A percentile compares a stretch with the other conserved stretches of the same genome.
Evolutionary conservation across 306 rosid genomes (phyloP).

Genomic region (Vicia sativa): DNA sequence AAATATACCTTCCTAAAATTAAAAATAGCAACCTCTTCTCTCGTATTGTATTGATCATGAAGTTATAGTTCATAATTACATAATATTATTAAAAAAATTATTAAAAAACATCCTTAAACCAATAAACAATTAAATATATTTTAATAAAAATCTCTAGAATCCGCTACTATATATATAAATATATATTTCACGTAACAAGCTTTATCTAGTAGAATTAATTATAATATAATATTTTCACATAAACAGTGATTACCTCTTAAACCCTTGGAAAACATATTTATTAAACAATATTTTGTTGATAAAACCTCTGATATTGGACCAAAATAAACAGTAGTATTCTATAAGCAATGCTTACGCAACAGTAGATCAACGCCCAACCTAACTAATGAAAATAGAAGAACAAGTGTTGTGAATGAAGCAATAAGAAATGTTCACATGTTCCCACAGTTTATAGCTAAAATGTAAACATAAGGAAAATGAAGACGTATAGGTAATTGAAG

Average conservation of each 20-base stretch:
- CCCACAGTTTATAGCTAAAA: neutral
- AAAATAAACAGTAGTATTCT: constrained; percentile 13
- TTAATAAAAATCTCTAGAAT: no score
- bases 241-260: constrained; percentile 1
- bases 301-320: constrained; percentile 3
- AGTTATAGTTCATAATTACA: neutral
- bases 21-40: neutral
- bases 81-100: neutral
- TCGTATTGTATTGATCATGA: neutral
- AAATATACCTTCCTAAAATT: neutral
- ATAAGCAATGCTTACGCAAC: constrained; percentile 27
- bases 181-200: neutral
- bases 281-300: neutral
- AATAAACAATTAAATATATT: neutral
- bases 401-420: constrained; percentile 41
- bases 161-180: no score
- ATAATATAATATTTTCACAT: neutral
- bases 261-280: neutral
- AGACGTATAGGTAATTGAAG: constrained; percentile 40
- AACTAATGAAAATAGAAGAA: constrained; percentile 37
- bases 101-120: neutral
- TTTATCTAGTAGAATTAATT: neutral
- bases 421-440: constrained; percentile 36
- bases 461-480: neutral
- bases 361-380: constrained; percentile 71